These are phyloP conservation scores for Yamadazyma kanchanaburiensis DNA, from an alignment of 1,139 yeast species.

Conservation along the genomic window DNA sequence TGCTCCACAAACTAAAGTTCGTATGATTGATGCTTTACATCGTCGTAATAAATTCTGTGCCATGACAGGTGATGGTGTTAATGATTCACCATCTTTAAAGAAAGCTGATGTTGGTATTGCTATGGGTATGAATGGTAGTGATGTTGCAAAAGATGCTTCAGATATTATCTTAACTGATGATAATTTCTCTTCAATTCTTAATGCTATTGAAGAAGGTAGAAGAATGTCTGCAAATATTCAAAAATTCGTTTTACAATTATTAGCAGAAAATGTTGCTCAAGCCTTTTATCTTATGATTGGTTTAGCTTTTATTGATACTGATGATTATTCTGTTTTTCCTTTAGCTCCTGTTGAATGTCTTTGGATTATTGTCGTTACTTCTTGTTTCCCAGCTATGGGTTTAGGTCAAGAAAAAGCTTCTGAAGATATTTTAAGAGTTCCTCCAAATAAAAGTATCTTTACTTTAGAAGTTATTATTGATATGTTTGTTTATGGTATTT, in stretches of 20 bases:
- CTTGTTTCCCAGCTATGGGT: slow-evolving; percentile 89
- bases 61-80: slow-evolving; percentile 89
- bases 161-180: slow-evolving; percentile 75
- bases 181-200: slow-evolving; percentile 72
- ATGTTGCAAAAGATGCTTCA: slow-evolving; percentile 78
- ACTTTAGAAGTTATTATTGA: slow-evolving; percentile 71
- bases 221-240: slow-evolving; percentile 80
- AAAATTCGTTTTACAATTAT: slow-evolving; percentile 74
- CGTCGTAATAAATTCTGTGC: slow-evolving; percentile 70
- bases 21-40: slow-evolving; percentile 81
- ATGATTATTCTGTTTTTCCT: slow-evolving; percentile 68
- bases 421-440: slow-evolving; percentile 62
- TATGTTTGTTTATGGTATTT: slow-evolving; percentile 69
- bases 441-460: slow-evolving; percentile 65
- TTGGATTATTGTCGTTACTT: slow-evolving; percentile 77
- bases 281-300: slow-evolving; percentile 71
- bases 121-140: slow-evolving; percentile 82
- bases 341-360: slow-evolving; percentile 76
- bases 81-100: slow-evolving; percentile 78
- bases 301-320: slow-evolving; percentile 60
- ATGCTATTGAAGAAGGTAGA: slow-evolving; percentile 81
- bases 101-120: slow-evolving; percentile 84
- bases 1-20: slow-evolving; percentile 81
- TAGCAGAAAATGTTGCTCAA: slow-evolving; percentile 78
- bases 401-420: slow-evolving; percentile 69